Evolutionary conservation across 345 rosid genomes (phyloP).

Genomic region (Brassica carinata): DNA sequence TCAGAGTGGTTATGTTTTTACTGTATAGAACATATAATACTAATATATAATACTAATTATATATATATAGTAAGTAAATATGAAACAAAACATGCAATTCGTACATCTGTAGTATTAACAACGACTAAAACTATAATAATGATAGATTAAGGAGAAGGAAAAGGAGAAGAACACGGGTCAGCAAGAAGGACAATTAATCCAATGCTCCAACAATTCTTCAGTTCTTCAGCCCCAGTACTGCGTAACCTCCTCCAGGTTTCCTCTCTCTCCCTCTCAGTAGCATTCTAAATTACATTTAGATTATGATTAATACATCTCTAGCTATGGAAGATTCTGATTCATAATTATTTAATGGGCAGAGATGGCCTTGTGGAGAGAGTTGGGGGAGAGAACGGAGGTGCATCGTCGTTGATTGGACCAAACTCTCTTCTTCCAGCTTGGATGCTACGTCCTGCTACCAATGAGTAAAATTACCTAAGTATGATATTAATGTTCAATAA

Average conservation of each 20-base stretch:
- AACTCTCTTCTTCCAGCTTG: slow-evolving; percentile 40
- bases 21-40: background rate
- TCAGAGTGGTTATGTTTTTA: background rate
- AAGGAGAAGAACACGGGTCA: slow-evolving; percentile 57
- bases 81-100: background rate
- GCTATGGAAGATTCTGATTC: slow-evolving; percentile 4
- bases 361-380: slow-evolving; percentile 34
- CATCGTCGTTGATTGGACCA: slow-evolving; percentile 27
- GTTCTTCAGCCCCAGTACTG: slow-evolving; percentile 43
- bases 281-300: background rate
- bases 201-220: slow-evolving; percentile 45
- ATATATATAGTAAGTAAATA: background rate
- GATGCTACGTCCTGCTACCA: slow-evolving; percentile 37
- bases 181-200: slow-evolving; percentile 43
- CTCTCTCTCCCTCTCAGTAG: slow-evolving; percentile 10
- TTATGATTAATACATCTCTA: background rate
- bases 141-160: slow-evolving; percentile 76
- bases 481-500: slow-evolving; percentile 29
- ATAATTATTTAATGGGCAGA: slow-evolving; percentile 18
- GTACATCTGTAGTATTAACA: background rate
- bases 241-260: slow-evolving; percentile 51
- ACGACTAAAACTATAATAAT: background rate
- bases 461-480: slow-evolving; percentile 24
- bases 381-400: slow-evolving; percentile 22
- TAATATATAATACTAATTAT: background rate